Evolutionary conservation across 495 filamentous ascomycete genomes (phyloP).

Genomic region (Talaromyces thailandensis): DNA sequence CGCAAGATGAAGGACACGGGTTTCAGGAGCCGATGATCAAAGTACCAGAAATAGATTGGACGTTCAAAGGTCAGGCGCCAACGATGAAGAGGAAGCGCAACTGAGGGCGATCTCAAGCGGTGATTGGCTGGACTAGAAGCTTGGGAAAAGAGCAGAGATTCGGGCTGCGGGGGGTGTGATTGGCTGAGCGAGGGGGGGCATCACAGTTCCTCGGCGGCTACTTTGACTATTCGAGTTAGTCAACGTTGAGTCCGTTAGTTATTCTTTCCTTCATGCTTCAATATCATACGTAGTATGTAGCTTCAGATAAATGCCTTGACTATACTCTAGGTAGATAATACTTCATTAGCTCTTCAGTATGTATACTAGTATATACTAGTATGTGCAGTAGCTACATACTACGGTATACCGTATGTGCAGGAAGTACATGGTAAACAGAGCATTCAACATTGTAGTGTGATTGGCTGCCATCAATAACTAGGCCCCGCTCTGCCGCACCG

Average conservation of each 20-base stretch:
- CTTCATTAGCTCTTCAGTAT: background rate
- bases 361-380: background rate
- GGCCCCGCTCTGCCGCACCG: background rate
- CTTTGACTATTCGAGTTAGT: background rate
- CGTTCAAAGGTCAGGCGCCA: slow-evolving; percentile 4
- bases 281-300: background rate
- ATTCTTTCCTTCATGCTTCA: background rate
- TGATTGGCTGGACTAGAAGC: slow-evolving; percentile 3
- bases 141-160: background rate
- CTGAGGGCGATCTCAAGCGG: background rate
- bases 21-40: background rate
- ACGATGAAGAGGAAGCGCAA: background rate
- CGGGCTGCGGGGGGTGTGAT: background rate
- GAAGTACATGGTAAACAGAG: background rate
- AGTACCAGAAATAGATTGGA: background rate
- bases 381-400: background rate
- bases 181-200: background rate
- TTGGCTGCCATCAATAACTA: background rate
- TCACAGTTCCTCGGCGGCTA: background rate
- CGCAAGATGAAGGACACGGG: background rate
- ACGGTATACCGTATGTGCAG: background rate
- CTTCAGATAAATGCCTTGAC: background rate
- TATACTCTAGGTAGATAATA: background rate
- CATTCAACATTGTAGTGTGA: background rate
- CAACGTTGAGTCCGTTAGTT: background rate